Evolutionary conservation across 2,329 filamentous ascomycete species (phyloP), one percentile per base, ranked within the genome.

Genomic region (Monascus ruber): DNA sequence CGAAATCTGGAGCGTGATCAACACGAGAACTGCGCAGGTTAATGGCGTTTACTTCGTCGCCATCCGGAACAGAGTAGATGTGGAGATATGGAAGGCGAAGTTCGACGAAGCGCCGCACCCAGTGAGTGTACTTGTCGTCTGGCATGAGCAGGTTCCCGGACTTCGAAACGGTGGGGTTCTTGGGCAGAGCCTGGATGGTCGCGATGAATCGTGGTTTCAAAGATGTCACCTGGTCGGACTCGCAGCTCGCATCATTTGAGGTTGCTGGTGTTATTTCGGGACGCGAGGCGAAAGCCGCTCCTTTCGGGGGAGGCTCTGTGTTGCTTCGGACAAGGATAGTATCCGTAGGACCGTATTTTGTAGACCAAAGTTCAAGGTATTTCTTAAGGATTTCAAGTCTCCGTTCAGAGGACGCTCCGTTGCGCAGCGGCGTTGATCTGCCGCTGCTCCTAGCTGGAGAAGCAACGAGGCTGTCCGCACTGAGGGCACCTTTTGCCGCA

Each of bases 71-170:
- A 24, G 78, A 83, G 64, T 96, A 85, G 29, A 98, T 77, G 60
- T 96, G 87, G 38, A 98, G 72, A 58, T 96, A 98, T 0, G 91
- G 91, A 38, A 83, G 76, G 27, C 91, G 78, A 26, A 98, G 74
- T 64, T 98, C 91, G 36, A 95, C 85, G 55, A 94, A 96, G 33
- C 89, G 81, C 51, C 88, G 85, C 26, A 91, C 76, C 91, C 91
- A 98, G 44, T 83, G 77, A 24, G 81, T 85, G 47, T 64, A 59
- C 39, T 85, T 81, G 40, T 79, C 81, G 54, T 87, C 87, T 0
- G 87, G 87, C 2, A 85, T 84, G 33, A 96, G 72, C 10, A 98
- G 74, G 60, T 91, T 93, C 10, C 88, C 88, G 10, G 85, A 81
- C 65, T 94, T 94, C 50, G 94, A 72, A 1, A 91, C 73, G 33